A percentile compares a stretch with the other conserved stretches of the same genome.
phyloP scores from a whole-genome alignment of 768 basidiomycete genomes.

The Lyophyllum shimeji region DNA sequence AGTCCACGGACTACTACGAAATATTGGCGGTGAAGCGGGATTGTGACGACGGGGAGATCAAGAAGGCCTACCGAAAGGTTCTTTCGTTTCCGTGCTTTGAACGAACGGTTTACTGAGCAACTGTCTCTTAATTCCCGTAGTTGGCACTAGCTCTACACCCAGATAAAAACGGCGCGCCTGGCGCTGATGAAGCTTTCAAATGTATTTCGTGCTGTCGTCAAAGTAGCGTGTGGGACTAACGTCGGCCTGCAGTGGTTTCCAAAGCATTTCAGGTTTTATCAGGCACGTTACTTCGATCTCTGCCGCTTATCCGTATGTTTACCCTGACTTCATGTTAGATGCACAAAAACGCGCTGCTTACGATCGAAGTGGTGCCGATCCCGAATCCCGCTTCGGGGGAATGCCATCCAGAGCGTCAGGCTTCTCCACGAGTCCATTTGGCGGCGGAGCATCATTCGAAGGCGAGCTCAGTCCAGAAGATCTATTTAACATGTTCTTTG shows the following conservation, averaged over 20 bases:
- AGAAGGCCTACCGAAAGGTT: constrained; percentile 97
- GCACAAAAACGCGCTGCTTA: constrained; percentile 86
- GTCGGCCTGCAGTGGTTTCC: constrained; percentile 74
- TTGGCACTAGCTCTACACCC: constrained; percentile 88
- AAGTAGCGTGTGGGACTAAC: constrained; percentile 1
- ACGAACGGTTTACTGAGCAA: neutral
- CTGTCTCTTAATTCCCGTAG: constrained; percentile 33
- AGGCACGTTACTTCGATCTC: constrained; percentile 35
- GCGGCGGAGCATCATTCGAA: constrained; percentile 57
- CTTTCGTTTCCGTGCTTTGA: neutral
- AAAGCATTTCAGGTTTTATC: constrained; percentile 97
- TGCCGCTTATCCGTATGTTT: neutral
- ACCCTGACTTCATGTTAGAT: constrained; percentile 42
- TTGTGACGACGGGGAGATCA: constrained; percentile 82
- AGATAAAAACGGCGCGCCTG: constrained; percentile 96
- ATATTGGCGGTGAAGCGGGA: constrained; percentile 78
- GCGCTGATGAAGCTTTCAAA: constrained; percentile 98
- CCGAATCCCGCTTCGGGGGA: constrained; percentile 78
- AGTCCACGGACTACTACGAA: constrained; percentile 90
- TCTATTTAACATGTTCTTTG: constrained; percentile 98
- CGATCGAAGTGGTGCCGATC: constrained; percentile 85
- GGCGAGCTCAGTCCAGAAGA: constrained; percentile 94
- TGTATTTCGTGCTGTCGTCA: constrained; percentile 47
- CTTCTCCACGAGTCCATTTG: constrained; percentile 51
- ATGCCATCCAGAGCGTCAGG: constrained; percentile 56